These are phyloP conservation scores for Amanita pseudoporphyria DNA, from an alignment of 768 basidiomycete species.

Conservation along the genomic window DNA sequence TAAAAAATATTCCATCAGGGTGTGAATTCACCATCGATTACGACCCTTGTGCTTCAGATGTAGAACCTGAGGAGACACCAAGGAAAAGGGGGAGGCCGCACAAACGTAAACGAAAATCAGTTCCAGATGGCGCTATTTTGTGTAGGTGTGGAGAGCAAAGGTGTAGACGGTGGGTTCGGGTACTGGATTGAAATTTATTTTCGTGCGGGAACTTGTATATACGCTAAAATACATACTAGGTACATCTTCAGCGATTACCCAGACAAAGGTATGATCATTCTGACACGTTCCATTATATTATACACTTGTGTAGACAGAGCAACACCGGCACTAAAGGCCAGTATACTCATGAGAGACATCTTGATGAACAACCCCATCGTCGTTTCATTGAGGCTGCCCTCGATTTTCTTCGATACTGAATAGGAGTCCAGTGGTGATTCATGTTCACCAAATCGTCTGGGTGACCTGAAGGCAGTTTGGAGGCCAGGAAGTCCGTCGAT, in stretches of 20 bases:
- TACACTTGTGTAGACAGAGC: not conserved
- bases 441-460: not conserved
- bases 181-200: not conserved
- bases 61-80: not conserved
- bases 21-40: constrained; percentile 63
- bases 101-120: constrained; percentile 15
- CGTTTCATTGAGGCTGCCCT: not conserved
- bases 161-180: constrained; percentile 29
- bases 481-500: constrained; percentile 45
- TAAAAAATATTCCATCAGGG: constrained; percentile 32
- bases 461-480: not conserved
- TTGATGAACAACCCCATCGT: not conserved
- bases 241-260: no score
- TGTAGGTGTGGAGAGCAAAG: constrained; percentile 28
- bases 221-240: no score
- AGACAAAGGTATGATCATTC: not conserved
- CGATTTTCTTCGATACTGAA: not conserved
- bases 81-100: not conserved
- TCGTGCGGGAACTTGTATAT: no score
- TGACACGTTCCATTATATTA: not conserved
- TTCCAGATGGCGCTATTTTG: constrained; percentile 19
- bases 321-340: not conserved
- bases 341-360: not conserved
- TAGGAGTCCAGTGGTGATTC: not conserved
- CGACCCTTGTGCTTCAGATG: constrained; percentile 25